Evolutionary conservation across 352 stramenopile species (phyloP).

Genomic region (Halophytophthora batemanensis): DNA sequence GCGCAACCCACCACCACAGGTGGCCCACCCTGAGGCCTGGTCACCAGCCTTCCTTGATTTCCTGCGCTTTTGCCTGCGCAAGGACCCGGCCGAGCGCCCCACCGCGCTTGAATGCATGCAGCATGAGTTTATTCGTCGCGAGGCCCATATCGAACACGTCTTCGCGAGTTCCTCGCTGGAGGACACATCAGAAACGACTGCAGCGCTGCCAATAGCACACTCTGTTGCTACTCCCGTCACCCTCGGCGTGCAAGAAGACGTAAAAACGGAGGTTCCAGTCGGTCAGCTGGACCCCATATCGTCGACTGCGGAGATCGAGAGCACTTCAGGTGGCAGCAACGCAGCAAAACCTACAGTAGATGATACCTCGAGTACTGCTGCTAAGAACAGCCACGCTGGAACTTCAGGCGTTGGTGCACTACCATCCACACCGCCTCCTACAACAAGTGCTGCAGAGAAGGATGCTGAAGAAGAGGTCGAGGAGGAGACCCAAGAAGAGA

Average conservation of each 20-base stretch:
- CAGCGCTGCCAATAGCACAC: not conserved
- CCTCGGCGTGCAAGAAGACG: not conserved
- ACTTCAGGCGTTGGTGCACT: not conserved
- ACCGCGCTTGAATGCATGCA: conserved; percentile 86
- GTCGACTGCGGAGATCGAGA: no score
- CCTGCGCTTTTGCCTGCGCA: conserved; percentile 77
- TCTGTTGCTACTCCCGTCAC: not conserved
- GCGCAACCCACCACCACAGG: conserved; percentile 75
- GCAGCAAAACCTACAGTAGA: no score
- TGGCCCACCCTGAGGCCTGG: conserved; percentile 77
- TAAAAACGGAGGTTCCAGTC: not conserved
- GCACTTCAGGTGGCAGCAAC: no score
- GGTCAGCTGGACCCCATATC: not conserved
- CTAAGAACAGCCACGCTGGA: no score
- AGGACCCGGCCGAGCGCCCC: conserved; percentile 65
- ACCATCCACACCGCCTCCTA: conserved; percentile 1
- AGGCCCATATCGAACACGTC: conserved; percentile 35
- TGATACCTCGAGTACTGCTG: no score
- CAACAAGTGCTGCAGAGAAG: conserved; percentile 12
- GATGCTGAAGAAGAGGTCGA: conserved; percentile 30
- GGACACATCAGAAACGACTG: not conserved
- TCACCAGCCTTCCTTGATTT: conserved; percentile 80
- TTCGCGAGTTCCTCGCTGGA: conserved; percentile 22
- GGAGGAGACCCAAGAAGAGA: conserved; percentile 29
- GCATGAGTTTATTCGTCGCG: conserved; percentile 83